Base-by-base conservation (phyloP, 2,329 filamentous ascomycete species). In the Scedosporium dehoogii region DNA sequence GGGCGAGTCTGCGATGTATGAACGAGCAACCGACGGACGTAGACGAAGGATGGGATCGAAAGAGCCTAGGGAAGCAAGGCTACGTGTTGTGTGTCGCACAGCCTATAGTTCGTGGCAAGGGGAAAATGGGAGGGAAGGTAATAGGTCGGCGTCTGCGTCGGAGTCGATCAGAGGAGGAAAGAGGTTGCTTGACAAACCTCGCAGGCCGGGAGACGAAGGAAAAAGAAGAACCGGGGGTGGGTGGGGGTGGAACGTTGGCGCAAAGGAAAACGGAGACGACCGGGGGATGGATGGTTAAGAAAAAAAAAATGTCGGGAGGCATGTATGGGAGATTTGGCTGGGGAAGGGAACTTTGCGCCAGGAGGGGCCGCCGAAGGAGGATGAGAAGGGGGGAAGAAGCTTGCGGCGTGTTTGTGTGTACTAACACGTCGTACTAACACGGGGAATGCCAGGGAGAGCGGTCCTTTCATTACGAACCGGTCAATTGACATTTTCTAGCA, bases 81-180 rank as follows among this genome's bases (percentile, higher is more conserved):
- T 6, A 21, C 10, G 25, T 16, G 38, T 58, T 21, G 58, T 14
- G 58, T 14, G 51, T 55, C 21, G 18, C 51, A 55, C 51, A 55
- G 51, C 18, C 23, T 27, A 23, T 23, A 16, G 51, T 14, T 55
- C 18, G 23, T 23, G 51, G 51, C 6, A 23, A 25, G 23, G 12
- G 18, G 23, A 27, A 27, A 38, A 38, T 38, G 33, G 33, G 33
- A 53, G 33, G 56, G 48, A 42, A 56, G 53, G 18, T 38, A 21
- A 18, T 25, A 29, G 41, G 44, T 23, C 46, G 16, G 48, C 48
- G 59, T 62, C 46, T 62, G 46, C 62, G 29, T 38, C 33, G 41
- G 46, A 46, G 46, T 59, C 41, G 60, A 65, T 58, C 61, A 57
- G 62, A 61, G 58, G 42, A 38, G 38, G 41, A 58, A 12, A 44